Percentiles rank a stretch among this genome's conserved stretches.
These are phyloP conservation scores for Tolypocladium ovalisporum DNA, from an alignment of 2,329 filamentous ascomycete species.

Conservation along the genomic window DNA sequence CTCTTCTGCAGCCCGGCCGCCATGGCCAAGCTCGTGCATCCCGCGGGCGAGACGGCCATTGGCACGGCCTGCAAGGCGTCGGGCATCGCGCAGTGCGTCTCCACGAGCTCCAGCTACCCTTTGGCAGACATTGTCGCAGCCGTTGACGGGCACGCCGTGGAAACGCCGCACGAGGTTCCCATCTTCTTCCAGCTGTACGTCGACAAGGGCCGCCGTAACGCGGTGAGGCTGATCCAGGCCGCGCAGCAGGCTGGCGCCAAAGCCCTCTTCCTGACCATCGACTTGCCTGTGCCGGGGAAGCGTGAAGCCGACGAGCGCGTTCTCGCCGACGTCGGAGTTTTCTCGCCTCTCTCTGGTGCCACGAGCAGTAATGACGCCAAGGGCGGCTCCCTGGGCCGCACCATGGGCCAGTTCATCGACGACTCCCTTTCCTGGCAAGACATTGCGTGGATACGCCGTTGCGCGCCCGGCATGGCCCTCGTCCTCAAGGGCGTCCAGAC, in stretches of 20 bases:
- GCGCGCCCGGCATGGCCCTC: constrained; percentile 39
- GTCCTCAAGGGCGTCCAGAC: constrained; percentile 63
- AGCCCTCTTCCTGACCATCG: constrained; percentile 48
- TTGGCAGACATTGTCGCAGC: constrained; percentile 37
- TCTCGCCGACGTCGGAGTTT: constrained; percentile 28
- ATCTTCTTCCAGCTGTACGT: constrained; percentile 53
- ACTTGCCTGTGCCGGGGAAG: constrained; percentile 46
- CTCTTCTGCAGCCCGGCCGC: constrained; percentile 55
- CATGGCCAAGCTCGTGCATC: constrained; percentile 52
- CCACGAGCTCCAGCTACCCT: constrained; percentile 50
- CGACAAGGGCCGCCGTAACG: constrained; percentile 41
- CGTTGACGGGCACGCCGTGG: neutral
- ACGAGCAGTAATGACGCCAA: constrained; percentile 38
- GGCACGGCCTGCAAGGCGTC: constrained; percentile 35
- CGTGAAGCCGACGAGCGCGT: constrained; percentile 36
- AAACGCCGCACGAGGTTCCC: neutral
- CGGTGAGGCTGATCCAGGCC: constrained; percentile 34
- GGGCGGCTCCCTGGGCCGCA: constrained; percentile 35
- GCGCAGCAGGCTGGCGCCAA: constrained; percentile 31
- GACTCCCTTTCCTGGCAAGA: constrained; percentile 51
- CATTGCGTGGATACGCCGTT: constrained; percentile 47
- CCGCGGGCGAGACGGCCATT: constrained; percentile 50
- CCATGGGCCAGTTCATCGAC: constrained; percentile 48
- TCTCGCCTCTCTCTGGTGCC: constrained; percentile 36
- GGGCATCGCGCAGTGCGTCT: constrained; percentile 48